Evolutionary conservation across 176 grass and related monocot genomes (phyloP).

Genomic region (Hsuehochloa calcarea): DNA sequence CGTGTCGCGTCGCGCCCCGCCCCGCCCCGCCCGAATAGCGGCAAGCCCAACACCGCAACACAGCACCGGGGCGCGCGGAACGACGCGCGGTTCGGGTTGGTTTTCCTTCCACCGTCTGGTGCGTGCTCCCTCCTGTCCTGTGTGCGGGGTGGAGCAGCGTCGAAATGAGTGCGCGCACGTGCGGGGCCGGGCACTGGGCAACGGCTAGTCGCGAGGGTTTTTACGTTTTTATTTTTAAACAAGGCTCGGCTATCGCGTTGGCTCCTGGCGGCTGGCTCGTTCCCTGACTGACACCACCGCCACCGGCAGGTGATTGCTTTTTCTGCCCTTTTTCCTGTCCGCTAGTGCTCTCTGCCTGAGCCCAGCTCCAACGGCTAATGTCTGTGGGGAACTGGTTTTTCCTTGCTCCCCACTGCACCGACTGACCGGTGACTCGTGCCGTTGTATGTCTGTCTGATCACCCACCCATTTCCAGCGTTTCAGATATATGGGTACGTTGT

Average conservation of each 20-base stretch:
- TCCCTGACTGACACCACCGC: conserved; percentile 10
- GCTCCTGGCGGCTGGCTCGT: neutral
- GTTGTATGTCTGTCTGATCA: no score
- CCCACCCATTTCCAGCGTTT: no score
- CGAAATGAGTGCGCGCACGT: no score
- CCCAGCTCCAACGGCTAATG: conserved; percentile 28
- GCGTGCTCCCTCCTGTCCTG: no score
- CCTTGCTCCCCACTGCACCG: neutral
- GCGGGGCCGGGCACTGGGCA: neutral
- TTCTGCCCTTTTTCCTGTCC: neutral
- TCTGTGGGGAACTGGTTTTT: neutral
- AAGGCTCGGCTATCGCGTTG: neutral
- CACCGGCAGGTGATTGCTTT: neutral
- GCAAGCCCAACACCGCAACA: no score
- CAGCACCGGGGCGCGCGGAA: no score
- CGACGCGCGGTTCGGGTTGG: no score
- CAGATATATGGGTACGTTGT: no score
- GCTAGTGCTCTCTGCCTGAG: neutral
- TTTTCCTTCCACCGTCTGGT: no score
- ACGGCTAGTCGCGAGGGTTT: conserved; percentile 17
- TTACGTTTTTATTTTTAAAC: neutral
- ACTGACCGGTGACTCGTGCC: neutral
- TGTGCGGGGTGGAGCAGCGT: no score
- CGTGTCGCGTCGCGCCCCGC: no score
- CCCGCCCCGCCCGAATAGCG: no score